These are phyloP conservation scores for Apiospora kogelbergensis DNA, from an alignment of 2,329 filamentous ascomycete genomes.

Conservation along the genomic window DNA sequence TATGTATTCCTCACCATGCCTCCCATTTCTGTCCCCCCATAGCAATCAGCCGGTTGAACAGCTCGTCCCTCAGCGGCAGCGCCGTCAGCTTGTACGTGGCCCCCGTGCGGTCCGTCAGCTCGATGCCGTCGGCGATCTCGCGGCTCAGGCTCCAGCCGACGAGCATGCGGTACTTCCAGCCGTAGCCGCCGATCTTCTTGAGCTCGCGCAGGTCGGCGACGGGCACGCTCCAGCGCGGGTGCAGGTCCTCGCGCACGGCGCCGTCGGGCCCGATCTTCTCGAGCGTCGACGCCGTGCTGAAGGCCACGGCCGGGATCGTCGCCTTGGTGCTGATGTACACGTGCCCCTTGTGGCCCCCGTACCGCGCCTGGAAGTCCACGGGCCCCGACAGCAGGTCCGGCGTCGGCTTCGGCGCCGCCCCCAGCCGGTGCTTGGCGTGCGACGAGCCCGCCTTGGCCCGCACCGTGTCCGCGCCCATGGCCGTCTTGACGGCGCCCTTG, in stretches of 20 bases:
- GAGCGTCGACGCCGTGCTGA: slow-evolving; percentile 13
- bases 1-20: slow-evolving; percentile 52
- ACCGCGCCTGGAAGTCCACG: slow-evolving; percentile 73
- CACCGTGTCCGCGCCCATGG: slow-evolving; percentile 68
- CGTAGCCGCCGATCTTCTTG: slow-evolving; percentile 77
- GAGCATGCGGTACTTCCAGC: slow-evolving; percentile 82
- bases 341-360: slow-evolving; percentile 69
- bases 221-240: slow-evolving; percentile 60
- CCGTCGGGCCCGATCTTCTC: background rate
- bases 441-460: slow-evolving; percentile 63
- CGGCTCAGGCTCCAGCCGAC: slow-evolving; percentile 76
- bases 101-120: slow-evolving; percentile 61
- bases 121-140: slow-evolving; percentile 73
- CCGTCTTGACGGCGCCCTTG: slow-evolving; percentile 71
- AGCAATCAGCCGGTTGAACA: slow-evolving; percentile 77
- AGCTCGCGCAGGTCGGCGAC: slow-evolving; percentile 71
- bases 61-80: slow-evolving; percentile 68
- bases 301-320: slow-evolving; percentile 45
- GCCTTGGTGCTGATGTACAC: slow-evolving; percentile 67
- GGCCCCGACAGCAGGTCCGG: slow-evolving; percentile 58
- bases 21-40: slow-evolving; percentile 86
- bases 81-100: slow-evolving; percentile 66
- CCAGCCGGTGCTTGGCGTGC: slow-evolving; percentile 69
- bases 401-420: slow-evolving; percentile 54
- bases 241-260: slow-evolving; percentile 42